Evolutionary conservation across 768 basidiomycete species (phyloP), one percentile per base, ranked within the genome.

Genomic region (Crucibulum laeve): DNA sequence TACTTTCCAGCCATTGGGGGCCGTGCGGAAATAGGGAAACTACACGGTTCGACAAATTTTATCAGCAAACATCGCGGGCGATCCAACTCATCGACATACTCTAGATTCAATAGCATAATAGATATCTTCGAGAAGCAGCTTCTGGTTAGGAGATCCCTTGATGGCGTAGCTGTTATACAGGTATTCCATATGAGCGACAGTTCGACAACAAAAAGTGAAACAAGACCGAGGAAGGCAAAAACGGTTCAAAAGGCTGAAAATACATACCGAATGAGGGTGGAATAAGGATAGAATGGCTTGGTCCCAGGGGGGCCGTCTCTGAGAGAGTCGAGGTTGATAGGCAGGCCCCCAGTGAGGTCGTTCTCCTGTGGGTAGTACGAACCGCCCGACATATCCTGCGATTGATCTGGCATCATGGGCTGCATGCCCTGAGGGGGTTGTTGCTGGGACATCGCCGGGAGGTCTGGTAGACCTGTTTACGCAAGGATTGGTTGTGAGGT

Each of bases 1-100:
- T 56, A 89, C 89, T 74, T 92, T 92, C 90, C 90, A 92, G n/a
- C 90, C 90, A 48, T 82, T 82, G 26, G 89, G 88, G 4, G 90
- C 90, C 22, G 75, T 82, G 63, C 89, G 70, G 68, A 92, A 92
- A 61, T 91, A 92, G 14, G 90, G 90, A 57, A 92, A 92, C 87
- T 91, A 57, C 24, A 41, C 48, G 40, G 28, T 8, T 37, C 10
- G 11, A 10, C 19, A 49, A 19, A 34, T 38, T 35, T 37, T 14
- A 48, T 60, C 44, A 57, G 46, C 23, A 25, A 44, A 42, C 45
- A 47, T 24, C 15, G 23, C 49, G 30, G 22, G 34, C 19, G 21
- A n/a, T 32, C 25, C 24, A 32, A 41, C 38, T 34, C 36, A n/a
- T 17, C n/a, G 41, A 75, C 84, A 59, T 65, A 91, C 88, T 56